Evolutionary conservation across 2,329 filamentous ascomycete species (phyloP).

Genomic region (Delphinella strobiligena): DNA sequence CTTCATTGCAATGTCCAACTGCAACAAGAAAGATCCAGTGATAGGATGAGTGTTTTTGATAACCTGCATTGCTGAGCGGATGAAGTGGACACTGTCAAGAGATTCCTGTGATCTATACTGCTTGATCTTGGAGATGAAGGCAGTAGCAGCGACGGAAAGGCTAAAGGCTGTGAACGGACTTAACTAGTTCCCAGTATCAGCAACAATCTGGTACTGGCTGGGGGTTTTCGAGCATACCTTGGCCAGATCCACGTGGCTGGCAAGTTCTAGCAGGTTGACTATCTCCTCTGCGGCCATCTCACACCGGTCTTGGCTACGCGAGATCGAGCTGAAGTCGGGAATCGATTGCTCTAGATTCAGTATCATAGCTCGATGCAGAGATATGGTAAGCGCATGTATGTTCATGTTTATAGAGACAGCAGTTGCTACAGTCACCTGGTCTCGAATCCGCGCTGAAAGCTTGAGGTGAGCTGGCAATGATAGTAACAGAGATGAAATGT

Average conservation of each 20-base stretch:
- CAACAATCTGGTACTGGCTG: not conserved
- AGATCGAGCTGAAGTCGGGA: not conserved
- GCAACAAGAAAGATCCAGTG: slow-evolving; percentile 87
- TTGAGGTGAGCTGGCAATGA: slow-evolving; percentile 68
- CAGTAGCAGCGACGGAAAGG: slow-evolving; percentile 85
- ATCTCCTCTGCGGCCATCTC: not conserved
- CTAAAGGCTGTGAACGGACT: slow-evolving; percentile 94
- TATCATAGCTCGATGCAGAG: not conserved
- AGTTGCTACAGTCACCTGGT: too few relatives aligned
- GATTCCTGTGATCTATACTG: slow-evolving; percentile 74
- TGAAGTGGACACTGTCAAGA: slow-evolving; percentile 73
- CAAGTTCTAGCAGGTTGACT: slow-evolving; percentile 59
- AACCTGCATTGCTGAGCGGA: slow-evolving; percentile 80
- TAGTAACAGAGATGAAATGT: slow-evolving; percentile 75
- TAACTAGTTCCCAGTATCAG: slow-evolving; percentile 47
- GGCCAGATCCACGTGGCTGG: slow-evolving; percentile 78
- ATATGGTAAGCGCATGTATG: not conserved
- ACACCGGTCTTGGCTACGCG: not conserved
- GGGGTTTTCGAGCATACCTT: slow-evolving; percentile 61
- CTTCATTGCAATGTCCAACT: slow-evolving; percentile 83
- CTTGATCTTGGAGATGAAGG: slow-evolving; percentile 95
- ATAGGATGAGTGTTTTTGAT: slow-evolving; percentile 79
- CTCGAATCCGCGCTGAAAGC: slow-evolving; percentile 61
- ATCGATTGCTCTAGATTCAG: not conserved
- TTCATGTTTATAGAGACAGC: slow-evolving; percentile 67